phyloP scores from a whole-genome alignment of 306 rosid genomes.

The Vigna hirtella region DNA sequence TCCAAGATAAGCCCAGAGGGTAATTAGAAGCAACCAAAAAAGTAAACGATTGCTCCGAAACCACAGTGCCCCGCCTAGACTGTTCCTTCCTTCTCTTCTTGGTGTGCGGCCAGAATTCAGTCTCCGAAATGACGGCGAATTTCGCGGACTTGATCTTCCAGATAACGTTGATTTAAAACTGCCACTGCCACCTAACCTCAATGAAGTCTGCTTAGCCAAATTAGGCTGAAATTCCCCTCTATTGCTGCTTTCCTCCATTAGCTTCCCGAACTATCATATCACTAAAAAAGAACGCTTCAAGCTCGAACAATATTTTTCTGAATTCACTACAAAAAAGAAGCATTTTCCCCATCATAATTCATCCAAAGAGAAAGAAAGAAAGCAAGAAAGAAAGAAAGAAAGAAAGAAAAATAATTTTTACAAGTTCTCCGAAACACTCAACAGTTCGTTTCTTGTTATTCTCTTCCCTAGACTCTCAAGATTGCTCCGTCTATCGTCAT shows the following conservation, averaged over 20 bases:
- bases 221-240: conserved; percentile 63
- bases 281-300: conserved; percentile 39
- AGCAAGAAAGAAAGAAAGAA: neutral
- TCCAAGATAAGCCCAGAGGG: conserved; percentile 99
- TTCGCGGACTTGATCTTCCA: conserved; percentile 71
- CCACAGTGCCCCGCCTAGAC: conserved; percentile 59
- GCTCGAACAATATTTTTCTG: conserved; percentile 26
- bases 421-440: neutral
- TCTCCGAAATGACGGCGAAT: conserved; percentile 76
- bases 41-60: conserved; percentile 77
- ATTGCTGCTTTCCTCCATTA: conserved; percentile 67
- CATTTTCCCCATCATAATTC: conserved; percentile 11
- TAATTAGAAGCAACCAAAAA: conserved; percentile 90
- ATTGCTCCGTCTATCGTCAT: neutral
- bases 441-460: neutral
- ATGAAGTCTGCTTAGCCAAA: conserved; percentile 51
- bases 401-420: neutral
- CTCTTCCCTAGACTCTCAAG: conserved; percentile 11
- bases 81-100: conserved; percentile 70
- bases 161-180: conserved; percentile 75
- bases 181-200: conserved; percentile 69
- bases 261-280: conserved; percentile 47
- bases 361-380: neutral
- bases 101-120: conserved; percentile 69
- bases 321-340: conserved; percentile 12